Evolutionary conservation across 2,329 filamentous ascomycete genomes (phyloP).

Genomic region (Raffaelea ambrosiae): DNA sequence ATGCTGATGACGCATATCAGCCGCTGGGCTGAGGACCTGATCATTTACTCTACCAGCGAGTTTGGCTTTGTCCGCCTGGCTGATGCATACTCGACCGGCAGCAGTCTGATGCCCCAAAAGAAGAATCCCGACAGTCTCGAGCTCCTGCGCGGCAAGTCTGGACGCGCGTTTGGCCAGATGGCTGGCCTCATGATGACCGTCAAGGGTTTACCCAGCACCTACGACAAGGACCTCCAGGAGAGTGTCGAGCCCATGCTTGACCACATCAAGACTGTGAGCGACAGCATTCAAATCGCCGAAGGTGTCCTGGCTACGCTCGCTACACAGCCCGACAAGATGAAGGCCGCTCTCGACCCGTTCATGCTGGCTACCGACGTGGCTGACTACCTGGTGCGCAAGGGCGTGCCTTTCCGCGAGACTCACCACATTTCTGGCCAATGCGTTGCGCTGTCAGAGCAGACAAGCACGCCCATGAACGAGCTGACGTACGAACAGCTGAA

Average conservation of each 20-base stretch:
- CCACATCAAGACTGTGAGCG: slow-evolving; percentile 69
- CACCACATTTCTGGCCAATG: slow-evolving; percentile 72
- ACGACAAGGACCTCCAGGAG: slow-evolving; percentile 92
- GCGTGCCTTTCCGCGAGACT: slow-evolving; percentile 74
- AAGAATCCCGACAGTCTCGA: slow-evolving; percentile 69
- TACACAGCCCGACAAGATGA: slow-evolving; percentile 67
- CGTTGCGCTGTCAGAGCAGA: slow-evolving; percentile 63
- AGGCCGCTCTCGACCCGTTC: slow-evolving; percentile 66
- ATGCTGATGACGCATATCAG: slow-evolving; percentile 74
- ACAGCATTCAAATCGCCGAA: slow-evolving; percentile 75
- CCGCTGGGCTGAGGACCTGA: slow-evolving; percentile 77
- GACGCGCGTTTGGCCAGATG: slow-evolving; percentile 72
- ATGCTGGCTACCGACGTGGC: slow-evolving; percentile 73
- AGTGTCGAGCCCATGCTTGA: slow-evolving; percentile 80
- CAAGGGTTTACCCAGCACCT: slow-evolving; percentile 67
- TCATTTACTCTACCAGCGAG: slow-evolving; percentile 69
- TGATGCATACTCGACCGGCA: slow-evolving; percentile 73
- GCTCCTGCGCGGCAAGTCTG: slow-evolving; percentile 67
- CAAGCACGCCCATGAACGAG: slow-evolving; percentile 61
- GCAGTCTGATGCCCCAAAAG: slow-evolving; percentile 73
- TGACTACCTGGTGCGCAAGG: slow-evolving; percentile 59
- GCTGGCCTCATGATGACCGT: slow-evolving; percentile 67
- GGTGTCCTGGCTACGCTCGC: slow-evolving; percentile 69
- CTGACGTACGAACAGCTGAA: slow-evolving; percentile 59
- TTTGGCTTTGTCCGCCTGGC: slow-evolving; percentile 69